Conservation (phyloP, 1,284 basidiomycete species). For the Amylostereum chailletii region DNA sequence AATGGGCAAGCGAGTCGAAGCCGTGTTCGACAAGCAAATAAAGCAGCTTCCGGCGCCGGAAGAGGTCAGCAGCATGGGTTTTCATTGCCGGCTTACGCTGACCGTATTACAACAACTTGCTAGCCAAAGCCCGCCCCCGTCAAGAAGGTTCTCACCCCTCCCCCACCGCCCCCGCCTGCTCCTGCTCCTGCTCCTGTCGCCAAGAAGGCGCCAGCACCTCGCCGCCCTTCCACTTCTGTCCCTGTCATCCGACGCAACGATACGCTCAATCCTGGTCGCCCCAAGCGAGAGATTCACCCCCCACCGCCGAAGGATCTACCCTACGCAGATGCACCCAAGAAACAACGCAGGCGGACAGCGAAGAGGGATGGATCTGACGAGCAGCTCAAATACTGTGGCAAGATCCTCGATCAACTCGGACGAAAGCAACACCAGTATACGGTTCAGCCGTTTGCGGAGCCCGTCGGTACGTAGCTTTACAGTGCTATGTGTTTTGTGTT, state of each 20-base stretch:
- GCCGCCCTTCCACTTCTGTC: conserved; percentile 68
- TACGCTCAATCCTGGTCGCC: conserved; percentile 54
- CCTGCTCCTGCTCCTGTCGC: conserved; percentile 24
- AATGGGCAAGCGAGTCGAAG: conserved; percentile 78
- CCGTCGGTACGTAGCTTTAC: conserved; percentile 65
- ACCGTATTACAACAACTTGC: no score
- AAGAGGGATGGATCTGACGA: conserved; percentile 70
- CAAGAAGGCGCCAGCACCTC: conserved; percentile 43
- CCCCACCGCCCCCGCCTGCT: conserved; percentile 3
- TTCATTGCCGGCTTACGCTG: conserved; percentile 11
- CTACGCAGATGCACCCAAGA: conserved; percentile 72
- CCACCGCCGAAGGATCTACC: conserved; percentile 88
- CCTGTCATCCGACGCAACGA: conserved; percentile 73
- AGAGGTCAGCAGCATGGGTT: conserved; percentile 46
- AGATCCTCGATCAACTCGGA: conserved; percentile 70
- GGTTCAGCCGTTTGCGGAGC: conserved; percentile 87
- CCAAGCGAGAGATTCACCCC: conserved; percentile 95
- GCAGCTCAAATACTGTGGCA: conserved; percentile 79
- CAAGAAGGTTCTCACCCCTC: conserved; percentile 18
- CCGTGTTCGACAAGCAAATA: conserved; percentile 83
- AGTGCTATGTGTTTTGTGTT: neutral
- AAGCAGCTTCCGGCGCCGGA: conserved; percentile 73
- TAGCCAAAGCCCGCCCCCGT: conserved; percentile 37
- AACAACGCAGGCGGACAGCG: conserved; percentile 51
- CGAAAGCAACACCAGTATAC: conserved; percentile 72